Percentiles rank a stretch among this genome's conserved stretches.
Evolutionary conservation across 129 eudicot genomes (phyloP).

Genomic region (Arctium minus): DNA sequence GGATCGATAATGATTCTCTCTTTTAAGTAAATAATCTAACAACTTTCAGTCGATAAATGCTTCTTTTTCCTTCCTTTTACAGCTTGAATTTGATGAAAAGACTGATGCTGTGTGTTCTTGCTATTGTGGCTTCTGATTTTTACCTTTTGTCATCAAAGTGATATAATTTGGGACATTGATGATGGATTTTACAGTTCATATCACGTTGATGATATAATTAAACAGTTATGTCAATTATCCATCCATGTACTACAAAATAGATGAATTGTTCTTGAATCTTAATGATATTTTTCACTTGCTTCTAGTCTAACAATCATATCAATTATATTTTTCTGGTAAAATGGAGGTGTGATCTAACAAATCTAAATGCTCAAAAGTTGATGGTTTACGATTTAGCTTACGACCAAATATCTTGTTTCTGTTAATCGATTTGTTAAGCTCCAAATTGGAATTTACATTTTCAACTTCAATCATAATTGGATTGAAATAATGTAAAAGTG

Average conservation of each 20-base stretch:
- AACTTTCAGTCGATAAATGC: background rate
- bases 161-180: constrained; percentile 4
- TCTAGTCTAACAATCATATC: background rate
- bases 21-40: constrained; percentile 14
- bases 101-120: background rate
- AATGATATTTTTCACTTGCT: background rate
- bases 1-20: background rate
- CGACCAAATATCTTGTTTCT: background rate
- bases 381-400: background rate
- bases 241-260: background rate
- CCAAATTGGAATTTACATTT: background rate
- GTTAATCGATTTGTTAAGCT: background rate
- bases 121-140: constrained; percentile 2
- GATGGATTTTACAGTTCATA: background rate
- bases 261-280: background rate
- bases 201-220: background rate
- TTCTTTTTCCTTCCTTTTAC: constrained; percentile 1
- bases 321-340: background rate
- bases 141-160: background rate
- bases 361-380: background rate
- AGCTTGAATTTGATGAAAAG: constrained; percentile 3
- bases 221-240: background rate
- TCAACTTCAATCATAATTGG: background rate
- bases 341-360: background rate
- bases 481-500: constrained; percentile 1